Percentiles rank a stretch among this genome's conserved stretches.
Evolutionary conservation across 2,329 filamentous ascomycete species (phyloP).

Genomic region (Sporothrix variecibatus): DNA sequence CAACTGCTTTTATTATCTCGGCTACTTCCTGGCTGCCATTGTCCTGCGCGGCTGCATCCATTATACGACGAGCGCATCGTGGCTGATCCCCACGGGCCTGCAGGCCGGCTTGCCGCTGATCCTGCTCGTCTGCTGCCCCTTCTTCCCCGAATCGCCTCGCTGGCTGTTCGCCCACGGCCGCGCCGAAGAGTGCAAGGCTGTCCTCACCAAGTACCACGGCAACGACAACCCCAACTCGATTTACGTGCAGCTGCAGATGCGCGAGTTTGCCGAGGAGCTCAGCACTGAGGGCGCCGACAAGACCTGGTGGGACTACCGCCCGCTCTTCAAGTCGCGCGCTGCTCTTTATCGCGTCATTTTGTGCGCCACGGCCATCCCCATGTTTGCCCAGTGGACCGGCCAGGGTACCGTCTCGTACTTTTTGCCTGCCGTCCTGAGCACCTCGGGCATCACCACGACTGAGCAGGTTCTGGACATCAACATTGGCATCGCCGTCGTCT

Average conservation of each 20-base stretch:
- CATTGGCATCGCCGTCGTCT: not conserved
- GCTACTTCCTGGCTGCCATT: constrained; percentile 3
- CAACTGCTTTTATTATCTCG: not conserved
- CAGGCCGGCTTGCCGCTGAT: not conserved
- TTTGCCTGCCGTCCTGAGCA: not conserved
- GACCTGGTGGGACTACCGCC: not conserved
- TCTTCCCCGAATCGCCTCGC: not conserved
- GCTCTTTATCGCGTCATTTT: not conserved
- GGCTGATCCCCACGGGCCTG: not conserved
- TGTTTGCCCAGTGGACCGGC: constrained; percentile 7
- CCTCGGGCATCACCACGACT: not conserved
- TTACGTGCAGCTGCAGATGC: constrained; percentile 9
- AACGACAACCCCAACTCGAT: constrained; percentile 1
- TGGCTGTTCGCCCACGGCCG: constrained; percentile 8
- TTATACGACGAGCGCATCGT: not conserved
- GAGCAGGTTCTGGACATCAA: not conserved
- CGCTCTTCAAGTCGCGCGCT: constrained; percentile 1
- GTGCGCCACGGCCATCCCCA: not conserved
- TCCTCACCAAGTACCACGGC: not conserved
- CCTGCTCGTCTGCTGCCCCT: constrained; percentile 2
- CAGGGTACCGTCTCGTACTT: not conserved
- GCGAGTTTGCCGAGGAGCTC: constrained; percentile 4
- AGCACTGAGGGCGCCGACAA: constrained; percentile 6
- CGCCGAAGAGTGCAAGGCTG: not conserved
- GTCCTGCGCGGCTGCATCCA: not conserved